Conservation (phyloP, 768 basidiomycete species). For the Hygrocybe coccinea region DNA sequence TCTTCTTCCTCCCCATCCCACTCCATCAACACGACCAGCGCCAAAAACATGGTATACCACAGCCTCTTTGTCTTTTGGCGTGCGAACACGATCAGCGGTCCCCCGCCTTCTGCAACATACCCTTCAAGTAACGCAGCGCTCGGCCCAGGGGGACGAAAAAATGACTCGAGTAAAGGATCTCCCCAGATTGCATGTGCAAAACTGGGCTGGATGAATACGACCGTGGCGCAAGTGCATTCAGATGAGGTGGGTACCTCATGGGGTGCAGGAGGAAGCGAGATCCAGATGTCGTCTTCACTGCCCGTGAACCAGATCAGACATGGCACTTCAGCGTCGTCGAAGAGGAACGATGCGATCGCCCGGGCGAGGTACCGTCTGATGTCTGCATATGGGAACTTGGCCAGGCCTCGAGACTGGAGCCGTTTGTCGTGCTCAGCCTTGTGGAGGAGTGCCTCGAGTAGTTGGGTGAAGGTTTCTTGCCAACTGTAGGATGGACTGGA, state of each 20-base stretch:
- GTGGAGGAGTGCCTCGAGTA: slow-evolving; percentile 55
- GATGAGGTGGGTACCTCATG: slow-evolving; percentile 5
- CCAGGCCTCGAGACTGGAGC: not conserved
- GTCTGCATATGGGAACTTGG: slow-evolving; percentile 33
- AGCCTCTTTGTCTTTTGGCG: slow-evolving; percentile 70
- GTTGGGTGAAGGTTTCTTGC: slow-evolving; percentile 66
- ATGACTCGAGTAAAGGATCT: slow-evolving; percentile 67
- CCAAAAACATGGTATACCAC: slow-evolving; percentile 71
- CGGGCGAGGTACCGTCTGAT: slow-evolving; percentile 53
- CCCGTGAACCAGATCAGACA: slow-evolving; percentile 62
- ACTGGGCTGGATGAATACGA: slow-evolving; percentile 47
- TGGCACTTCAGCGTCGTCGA: slow-evolving; percentile 72
- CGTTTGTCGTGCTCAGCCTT: slow-evolving; percentile 33
- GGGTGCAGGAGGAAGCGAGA: slow-evolving; percentile 33
- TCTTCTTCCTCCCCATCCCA: slow-evolving; percentile 6
- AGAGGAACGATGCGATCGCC: slow-evolving; percentile 70
- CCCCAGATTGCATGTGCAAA: slow-evolving; percentile 63
- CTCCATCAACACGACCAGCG: slow-evolving; percentile 42
- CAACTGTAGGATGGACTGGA: slow-evolving; percentile 54
- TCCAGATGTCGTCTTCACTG: slow-evolving; percentile 52
- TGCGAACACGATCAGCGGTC: slow-evolving; percentile 47
- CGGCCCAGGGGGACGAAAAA: slow-evolving; percentile 50
- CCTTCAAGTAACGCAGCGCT: slow-evolving; percentile 54
- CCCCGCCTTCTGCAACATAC: slow-evolving; percentile 49
- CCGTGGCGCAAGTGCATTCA: slow-evolving; percentile 15